A percentile compares a stretch with the other conserved stretches of the same genome.
phyloP scores from a whole-genome alignment of 306 rosid genomes.

The Luffa acutangula region DNA sequence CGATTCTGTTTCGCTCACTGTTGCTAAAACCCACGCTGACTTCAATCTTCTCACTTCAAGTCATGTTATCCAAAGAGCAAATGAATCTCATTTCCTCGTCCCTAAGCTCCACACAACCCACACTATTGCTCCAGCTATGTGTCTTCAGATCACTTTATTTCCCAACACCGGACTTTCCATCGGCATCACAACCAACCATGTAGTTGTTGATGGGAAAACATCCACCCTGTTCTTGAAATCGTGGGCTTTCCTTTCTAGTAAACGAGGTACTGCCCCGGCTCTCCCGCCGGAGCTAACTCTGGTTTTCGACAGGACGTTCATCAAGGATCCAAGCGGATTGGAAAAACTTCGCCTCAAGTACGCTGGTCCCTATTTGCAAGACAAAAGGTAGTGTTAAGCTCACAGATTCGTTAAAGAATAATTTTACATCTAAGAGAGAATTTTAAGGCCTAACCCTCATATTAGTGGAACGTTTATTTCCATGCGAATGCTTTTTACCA shows the following conservation, averaged over 20 bases:
- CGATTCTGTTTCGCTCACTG: conserved; percentile 15
- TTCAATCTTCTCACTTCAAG: conserved; percentile 11
- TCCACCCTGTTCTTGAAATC: conserved; percentile 38
- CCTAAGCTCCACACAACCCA: conserved; percentile 18
- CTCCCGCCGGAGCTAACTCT: conserved; percentile 10
- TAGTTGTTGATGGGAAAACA: conserved; percentile 34
- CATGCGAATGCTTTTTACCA: too few species aligned
- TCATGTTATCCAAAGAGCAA: neutral
- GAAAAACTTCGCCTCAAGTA: neutral
- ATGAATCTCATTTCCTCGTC: conserved; percentile 15
- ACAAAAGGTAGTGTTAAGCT: too few species aligned
- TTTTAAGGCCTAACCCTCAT: too few species aligned
- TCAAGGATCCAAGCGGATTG: conserved; percentile 3
- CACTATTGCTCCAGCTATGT: conserved; percentile 10
- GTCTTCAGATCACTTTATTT: conserved; percentile 41
- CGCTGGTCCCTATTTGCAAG: too few species aligned
- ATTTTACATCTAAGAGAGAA: too few species aligned
- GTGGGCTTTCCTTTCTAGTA: conserved; percentile 29
- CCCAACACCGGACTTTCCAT: conserved; percentile 33
- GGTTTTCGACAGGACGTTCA: conserved; percentile 11
- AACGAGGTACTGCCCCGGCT: neutral
- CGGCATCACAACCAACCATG: conserved; percentile 34
- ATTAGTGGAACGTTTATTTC: too few species aligned
- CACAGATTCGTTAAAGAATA: too few species aligned
- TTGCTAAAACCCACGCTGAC: conserved; percentile 21